Evolutionary conservation across 345 rosid genomes (phyloP).

Genomic region (Populus euphratica): DNA sequence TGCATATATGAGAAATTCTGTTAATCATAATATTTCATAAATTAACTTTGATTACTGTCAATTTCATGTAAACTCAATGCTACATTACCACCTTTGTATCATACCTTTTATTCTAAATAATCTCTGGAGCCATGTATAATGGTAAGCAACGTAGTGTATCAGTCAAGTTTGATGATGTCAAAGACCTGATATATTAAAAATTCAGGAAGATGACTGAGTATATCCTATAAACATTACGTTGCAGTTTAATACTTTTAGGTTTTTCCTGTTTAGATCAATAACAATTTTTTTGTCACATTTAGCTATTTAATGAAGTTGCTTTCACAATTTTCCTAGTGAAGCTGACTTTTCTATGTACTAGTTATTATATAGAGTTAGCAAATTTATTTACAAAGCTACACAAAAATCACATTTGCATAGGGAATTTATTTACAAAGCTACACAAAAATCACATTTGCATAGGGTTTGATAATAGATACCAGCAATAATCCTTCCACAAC

Average conservation of each 20-base stretch:
- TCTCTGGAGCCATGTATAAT: slow-evolving; percentile 88
- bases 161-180: slow-evolving; percentile 63
- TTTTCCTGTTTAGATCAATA: background rate
- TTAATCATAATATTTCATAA: background rate
- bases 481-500: background rate
- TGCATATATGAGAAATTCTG: slow-evolving; percentile 25
- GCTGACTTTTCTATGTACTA: background rate
- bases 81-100: slow-evolving; percentile 65
- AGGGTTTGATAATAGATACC: background rate
- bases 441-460: background rate
- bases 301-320: background rate
- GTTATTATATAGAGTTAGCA: background rate
- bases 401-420: background rate
- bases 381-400: background rate
- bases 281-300: background rate
- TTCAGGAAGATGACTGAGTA: slow-evolving; percentile 9
- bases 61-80: background rate
- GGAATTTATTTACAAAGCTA: background rate
- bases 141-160: slow-evolving; percentile 78
- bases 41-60: background rate
- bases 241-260: background rate
- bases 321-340: background rate
- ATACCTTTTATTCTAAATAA: slow-evolving; percentile 66
- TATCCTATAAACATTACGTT: background rate
- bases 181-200: slow-evolving; percentile 39